Evolutionary conservation across 805 yeast species (phyloP), one percentile per base, ranked within the genome.

Genomic region (Groenewaldozyma tartarivorans): DNA sequence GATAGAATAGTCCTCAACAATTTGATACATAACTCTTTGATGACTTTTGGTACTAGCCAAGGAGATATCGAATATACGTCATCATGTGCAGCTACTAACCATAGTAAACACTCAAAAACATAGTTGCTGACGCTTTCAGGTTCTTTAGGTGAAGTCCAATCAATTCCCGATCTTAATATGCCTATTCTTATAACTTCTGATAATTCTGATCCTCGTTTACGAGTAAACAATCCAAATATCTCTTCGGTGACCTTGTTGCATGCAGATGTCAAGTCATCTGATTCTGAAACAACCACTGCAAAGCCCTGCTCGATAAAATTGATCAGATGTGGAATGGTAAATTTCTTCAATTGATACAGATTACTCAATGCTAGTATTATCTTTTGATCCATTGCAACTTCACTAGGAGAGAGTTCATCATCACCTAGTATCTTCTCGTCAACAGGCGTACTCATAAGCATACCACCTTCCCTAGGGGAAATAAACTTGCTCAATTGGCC

Each of bases 291-390:
- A 6, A 66, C 62, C 16, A 72, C 62, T 32, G 69, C 70, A 46
- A 79, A 77, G 2, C 63, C 62, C 4, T 60, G 52, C 47, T 78
- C 80, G 52, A 74, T 78, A 39, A 60, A 59, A 36, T 65, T 67
- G 11, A 77, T 53, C 16, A 76, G 57, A 18, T 58, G 54, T 1
- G 82, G 79, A 20, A 80, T 61, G 2, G 73, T 63, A 2, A 50
- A 55, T 18, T 60, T 61, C 24, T 70, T 62, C 22, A 81, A 57
- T 36, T 66, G 66, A 35, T 68, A 69, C 36, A 80, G 55, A 49
- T 79, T 79, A 33, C 77, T 69, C 33, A 79, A 55, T 0, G 81
- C 69, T 30, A 73, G 52, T 29, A 76, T 59, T 11, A 75, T 63
- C 44, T 72, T 72, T 4, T 68, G 55, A 38, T 72, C 85, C 40